Evolutionary conservation across 108 stramenopile species (phyloP).

Genomic region (Cyclotella sp.): DNA sequence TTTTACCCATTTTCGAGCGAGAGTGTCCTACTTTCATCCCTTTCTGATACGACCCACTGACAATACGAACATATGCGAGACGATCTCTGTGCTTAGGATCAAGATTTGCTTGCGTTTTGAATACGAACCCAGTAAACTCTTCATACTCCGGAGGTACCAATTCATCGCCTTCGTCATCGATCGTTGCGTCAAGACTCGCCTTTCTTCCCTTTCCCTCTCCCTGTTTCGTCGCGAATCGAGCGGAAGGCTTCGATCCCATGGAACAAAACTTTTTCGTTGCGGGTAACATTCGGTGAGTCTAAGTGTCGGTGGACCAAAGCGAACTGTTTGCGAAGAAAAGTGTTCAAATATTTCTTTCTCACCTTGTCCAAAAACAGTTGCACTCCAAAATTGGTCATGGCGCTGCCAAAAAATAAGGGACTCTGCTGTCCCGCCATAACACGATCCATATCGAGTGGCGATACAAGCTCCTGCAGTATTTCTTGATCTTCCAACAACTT

Average conservation of each 20-base stretch:
- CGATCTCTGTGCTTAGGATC: slow-evolving; percentile 97
- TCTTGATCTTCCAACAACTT: slow-evolving; percentile 94
- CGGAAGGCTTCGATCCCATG: slow-evolving; percentile 78
- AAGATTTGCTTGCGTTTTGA: slow-evolving; percentile 97
- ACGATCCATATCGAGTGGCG: slow-evolving; percentile 89
- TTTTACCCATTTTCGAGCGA: slow-evolving; percentile 81
- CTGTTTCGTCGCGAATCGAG: slow-evolving; percentile 53
- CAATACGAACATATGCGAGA: slow-evolving; percentile 91
- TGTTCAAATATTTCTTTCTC: no score
- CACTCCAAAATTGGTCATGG: slow-evolving; percentile 97
- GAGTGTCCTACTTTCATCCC: slow-evolving; percentile 95
- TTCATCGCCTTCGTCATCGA: slow-evolving; percentile 54
- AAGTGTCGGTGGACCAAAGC: neutral
- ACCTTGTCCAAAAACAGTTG: slow-evolving; percentile 86
- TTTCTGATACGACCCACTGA: slow-evolving; percentile 90
- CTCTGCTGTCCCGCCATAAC: slow-evolving; percentile 88
- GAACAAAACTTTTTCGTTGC: slow-evolving; percentile 55
- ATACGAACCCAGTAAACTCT: slow-evolving; percentile 95
- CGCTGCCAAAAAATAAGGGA: slow-evolving; percentile 94
- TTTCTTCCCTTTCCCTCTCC: slow-evolving; percentile 48
- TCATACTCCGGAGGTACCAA: slow-evolving; percentile 73
- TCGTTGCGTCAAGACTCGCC: neutral
- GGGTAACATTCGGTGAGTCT: no score
- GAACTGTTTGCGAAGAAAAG: neutral
- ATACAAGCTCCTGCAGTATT: slow-evolving; percentile 78